Evolutionary conservation across 441 rosid genomes (phyloP).

Genomic region (Capsella rubella): DNA sequence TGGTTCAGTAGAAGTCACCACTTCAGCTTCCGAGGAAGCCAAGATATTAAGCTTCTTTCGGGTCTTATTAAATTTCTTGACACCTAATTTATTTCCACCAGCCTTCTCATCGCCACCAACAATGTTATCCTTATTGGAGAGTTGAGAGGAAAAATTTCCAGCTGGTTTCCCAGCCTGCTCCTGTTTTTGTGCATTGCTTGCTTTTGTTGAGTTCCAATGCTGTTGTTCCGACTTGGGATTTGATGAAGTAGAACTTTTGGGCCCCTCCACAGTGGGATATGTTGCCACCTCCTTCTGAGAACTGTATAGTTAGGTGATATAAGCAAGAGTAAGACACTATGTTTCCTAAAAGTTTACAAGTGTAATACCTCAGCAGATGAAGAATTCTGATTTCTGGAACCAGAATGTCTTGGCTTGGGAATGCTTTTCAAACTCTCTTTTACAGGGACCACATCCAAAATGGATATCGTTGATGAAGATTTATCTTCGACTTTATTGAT

Average conservation of each 20-base stretch:
- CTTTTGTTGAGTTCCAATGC: constrained; percentile 49
- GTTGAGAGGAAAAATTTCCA: constrained; percentile 55
- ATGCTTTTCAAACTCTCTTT: constrained; percentile 25
- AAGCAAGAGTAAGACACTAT: constrained; percentile 29
- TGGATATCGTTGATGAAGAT: constrained; percentile 39
- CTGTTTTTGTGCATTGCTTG: constrained; percentile 43
- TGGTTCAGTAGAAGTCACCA: constrained; percentile 43
- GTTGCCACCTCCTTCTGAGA: constrained; percentile 53
- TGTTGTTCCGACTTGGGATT: constrained; percentile 52
- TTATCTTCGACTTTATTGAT: constrained; percentile 55
- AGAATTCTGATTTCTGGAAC: constrained; percentile 34
- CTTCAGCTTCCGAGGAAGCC: constrained; percentile 47
- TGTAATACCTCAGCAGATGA: constrained; percentile 56
- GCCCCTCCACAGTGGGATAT: constrained; percentile 39
- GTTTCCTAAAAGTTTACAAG: constrained; percentile 12
- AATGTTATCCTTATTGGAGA: constrained; percentile 43
- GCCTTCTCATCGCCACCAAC: constrained; percentile 41
- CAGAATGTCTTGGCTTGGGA: constrained; percentile 15
- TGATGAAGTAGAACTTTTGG: constrained; percentile 49
- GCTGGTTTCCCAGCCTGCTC: constrained; percentile 48
- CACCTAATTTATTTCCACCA: constrained; percentile 33
- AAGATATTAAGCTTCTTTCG: constrained; percentile 52
- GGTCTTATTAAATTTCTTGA: constrained; percentile 44
- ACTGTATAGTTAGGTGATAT: constrained; percentile 47
- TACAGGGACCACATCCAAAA: constrained; percentile 25